Evolutionary conservation across 2,329 filamentous ascomycete species (phyloP), one percentile per base, ranked within the genome.

Genomic region (Penicillium sp.): DNA sequence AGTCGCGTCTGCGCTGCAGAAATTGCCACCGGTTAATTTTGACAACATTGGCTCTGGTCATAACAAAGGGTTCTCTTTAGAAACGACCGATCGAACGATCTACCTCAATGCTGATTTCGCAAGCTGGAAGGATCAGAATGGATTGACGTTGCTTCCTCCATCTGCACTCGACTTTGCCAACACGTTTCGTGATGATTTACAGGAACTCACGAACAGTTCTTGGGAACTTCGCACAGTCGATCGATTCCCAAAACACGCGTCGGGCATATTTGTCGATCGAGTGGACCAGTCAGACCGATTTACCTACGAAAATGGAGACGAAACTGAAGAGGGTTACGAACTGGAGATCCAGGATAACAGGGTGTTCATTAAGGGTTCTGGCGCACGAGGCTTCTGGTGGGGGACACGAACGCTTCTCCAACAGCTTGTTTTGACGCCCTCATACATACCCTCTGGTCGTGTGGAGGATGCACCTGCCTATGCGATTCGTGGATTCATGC

Each of bases 361-460:
- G 14, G 70, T 83, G 13, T 70, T 67, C 10, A 78, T 85, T 58
- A 70, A 70, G 3, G 82, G 81, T 1, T 79, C 81, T 7, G 81
- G 80, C 47, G 76, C 81, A 0, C 72, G 83, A 6, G 82, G 82
- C 9, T 78, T 75, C 47, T 84, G 80, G 79, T 84, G 82, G 82
- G 82, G 77, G 35, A 84, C 82, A 0, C 74, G 82, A 30, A 80
- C 81, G 1, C 58, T 84, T 8, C 63, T 84, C 4, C 82, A 85
- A 58, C 53, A 79, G 78, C 59, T 78, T 4, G 55, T 78, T 23
- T 63, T 82, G 18, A 64, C 74, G 16, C 69, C 70, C 3, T 63
- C 67, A 8, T 58, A 61, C 2, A 48, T 84, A 13, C 67, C 74
- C 0, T 56, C 68, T n/a, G 81, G 81, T 11, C 67, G 61, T 4